Evolutionary conservation across 768 basidiomycete species (phyloP), one percentile per base, ranked within the genome.

Genomic region (Trametes meyenii): DNA sequence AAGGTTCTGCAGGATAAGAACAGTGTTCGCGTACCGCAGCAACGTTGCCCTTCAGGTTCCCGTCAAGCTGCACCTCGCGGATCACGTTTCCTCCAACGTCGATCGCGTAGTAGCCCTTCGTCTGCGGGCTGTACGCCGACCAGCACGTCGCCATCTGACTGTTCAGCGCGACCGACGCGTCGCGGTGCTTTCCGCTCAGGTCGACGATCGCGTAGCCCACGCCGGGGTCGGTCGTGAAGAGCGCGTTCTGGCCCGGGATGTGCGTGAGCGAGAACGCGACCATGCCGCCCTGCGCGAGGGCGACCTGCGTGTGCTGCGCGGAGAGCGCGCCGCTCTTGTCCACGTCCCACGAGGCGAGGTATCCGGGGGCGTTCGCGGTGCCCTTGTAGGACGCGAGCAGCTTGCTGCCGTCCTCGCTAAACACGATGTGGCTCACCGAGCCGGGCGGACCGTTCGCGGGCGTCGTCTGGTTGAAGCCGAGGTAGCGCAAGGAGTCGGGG

Each of bases 381-480:
- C 81, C 82, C 67, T 84, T 83, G 67, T 80, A 75, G 12, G 82
- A 78, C 17, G 75, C 82, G 49, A 83, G 68, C 42, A 83, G 74
- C 62, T 78, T 70, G 23, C 61, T 74, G 46, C 72, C 75, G 61
- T 82, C 80, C 62, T 79, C 77, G 26, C 69, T 74, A 73, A 83
- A 83, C 24, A 81, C 64, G 61, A 83, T 66, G 49, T 83, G 78
- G 69, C 76, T 77, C 51, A 75, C 72, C 24, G 73, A 74, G 48
- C 78, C 78, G 2, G 78, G 74, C 16, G 83, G 83, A 8, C 83
- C 82, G 26, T 69, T 78, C 0, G 82, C 76, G 42, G 81, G 81
- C 26, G 81, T 80, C 7, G 82, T 82, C 66, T 83, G 82, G 67
- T 81, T 80, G 58, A 83, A 70, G 35, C 71, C 71, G 38, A 83